Evolutionary conservation across 352 stramenopile genomes (phyloP).

Genomic region (Globisporangium takayamanum): DNA sequence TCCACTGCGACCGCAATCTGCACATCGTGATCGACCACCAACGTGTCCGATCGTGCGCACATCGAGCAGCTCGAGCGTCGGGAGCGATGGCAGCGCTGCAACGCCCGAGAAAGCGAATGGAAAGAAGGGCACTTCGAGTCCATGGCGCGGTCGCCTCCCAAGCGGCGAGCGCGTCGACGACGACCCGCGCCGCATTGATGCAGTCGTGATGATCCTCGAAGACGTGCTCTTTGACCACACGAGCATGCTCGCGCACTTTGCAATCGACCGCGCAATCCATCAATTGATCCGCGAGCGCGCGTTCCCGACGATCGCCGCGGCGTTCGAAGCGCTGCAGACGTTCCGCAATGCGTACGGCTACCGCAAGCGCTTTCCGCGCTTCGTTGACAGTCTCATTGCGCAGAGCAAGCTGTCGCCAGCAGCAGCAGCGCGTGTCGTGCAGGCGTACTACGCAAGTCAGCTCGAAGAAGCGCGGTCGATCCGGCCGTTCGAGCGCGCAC

Average conservation of each 20-base stretch:
- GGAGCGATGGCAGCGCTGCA: conserved; percentile 1
- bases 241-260: conserved; percentile 69
- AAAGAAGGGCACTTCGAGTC: background rate
- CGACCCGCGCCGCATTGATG: conserved; percentile 56
- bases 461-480: conserved; percentile 65
- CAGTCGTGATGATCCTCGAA: conserved; percentile 80
- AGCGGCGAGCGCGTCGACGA: conserved; percentile 30
- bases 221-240: conserved; percentile 86
- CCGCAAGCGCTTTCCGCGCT: conserved; percentile 78
- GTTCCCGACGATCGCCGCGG: conserved; percentile 57
- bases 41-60: no score
- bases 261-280: conserved; percentile 67
- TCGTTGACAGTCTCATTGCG: conserved; percentile 67
- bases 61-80: background rate
- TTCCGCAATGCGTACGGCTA: conserved; percentile 82
- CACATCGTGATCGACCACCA: no score
- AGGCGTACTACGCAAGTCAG: conserved; percentile 75
- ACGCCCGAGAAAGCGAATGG: conserved; percentile 3
- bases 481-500: conserved; percentile 45
- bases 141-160: conserved; percentile 20
- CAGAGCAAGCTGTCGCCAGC: conserved; percentile 34
- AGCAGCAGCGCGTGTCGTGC: conserved; percentile 54
- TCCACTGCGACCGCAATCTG: no score
- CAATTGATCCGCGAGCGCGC: conserved; percentile 63
- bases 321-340: conserved; percentile 65